Evolutionary conservation across 169 alveolate species (phyloP).

Genomic region (Perkinsus marinus): DNA sequence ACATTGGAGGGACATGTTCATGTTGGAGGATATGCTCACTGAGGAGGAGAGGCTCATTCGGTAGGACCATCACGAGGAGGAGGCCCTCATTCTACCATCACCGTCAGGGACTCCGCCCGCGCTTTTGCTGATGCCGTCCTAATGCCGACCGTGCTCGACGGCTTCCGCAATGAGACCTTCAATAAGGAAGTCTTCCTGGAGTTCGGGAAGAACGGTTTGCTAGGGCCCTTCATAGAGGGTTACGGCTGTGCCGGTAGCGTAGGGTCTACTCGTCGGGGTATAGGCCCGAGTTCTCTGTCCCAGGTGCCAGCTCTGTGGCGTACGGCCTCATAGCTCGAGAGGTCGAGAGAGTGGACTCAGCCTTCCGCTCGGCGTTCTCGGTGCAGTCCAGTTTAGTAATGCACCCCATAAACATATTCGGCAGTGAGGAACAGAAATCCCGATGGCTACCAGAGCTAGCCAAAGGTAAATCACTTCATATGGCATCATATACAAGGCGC

Average conservation of each 20-base stretch:
- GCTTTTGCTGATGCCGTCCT: not conserved
- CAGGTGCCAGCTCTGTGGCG: slow-evolving; percentile 37
- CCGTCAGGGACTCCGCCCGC: not conserved
- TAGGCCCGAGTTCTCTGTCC: not conserved
- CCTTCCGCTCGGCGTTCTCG: slow-evolving; percentile 54
- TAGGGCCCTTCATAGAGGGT: slow-evolving; percentile 48
- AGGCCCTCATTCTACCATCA: no score
- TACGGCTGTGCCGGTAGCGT: slow-evolving; percentile 55
- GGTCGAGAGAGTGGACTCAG: slow-evolving; percentile 58
- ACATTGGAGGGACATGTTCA: not conserved
- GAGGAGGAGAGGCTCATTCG: not conserved
- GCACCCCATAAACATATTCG: slow-evolving; percentile 53
- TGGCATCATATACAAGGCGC: not conserved
- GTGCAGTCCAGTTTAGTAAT: slow-evolving; percentile 59
- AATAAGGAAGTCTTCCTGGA: slow-evolving; percentile 39
- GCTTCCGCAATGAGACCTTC: slow-evolving; percentile 35
- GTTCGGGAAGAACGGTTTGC: slow-evolving; percentile 48
- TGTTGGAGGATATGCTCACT: not conserved
- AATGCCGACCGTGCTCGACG: slow-evolving; percentile 36
- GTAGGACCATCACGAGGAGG: no score
- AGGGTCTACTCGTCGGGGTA: not conserved
- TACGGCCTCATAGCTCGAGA: slow-evolving; percentile 59
- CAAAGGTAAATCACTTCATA: not conserved
- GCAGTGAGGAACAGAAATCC: slow-evolving; percentile 41
- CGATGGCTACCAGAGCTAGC: slow-evolving; percentile 41